phyloP scores from a whole-genome alignment of 495 filamentous ascomycete genomes.

The Thermochaetoides thermophila region DNA sequence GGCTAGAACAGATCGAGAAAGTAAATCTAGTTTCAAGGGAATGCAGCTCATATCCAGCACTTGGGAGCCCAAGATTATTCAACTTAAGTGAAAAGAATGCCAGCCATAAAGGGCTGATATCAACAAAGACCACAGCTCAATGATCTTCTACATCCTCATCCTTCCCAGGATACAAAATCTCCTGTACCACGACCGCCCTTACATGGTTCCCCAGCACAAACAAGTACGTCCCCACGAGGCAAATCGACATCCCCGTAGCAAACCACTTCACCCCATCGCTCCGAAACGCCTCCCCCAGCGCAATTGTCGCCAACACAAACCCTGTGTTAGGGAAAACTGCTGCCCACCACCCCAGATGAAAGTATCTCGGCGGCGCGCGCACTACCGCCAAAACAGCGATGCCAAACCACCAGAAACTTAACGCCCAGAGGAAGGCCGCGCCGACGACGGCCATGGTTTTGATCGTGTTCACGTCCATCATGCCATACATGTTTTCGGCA shows the following conservation, averaged over 20 bases:
- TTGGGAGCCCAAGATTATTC: too few species aligned
- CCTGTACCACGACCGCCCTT: slow-evolving; percentile 35
- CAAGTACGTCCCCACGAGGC: slow-evolving; percentile 40
- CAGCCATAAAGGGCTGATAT: background rate
- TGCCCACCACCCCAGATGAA: slow-evolving; percentile 42
- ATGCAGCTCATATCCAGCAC: too few species aligned
- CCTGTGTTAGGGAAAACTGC: slow-evolving; percentile 49
- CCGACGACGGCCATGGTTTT: slow-evolving; percentile 36
- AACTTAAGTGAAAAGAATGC: too few species aligned
- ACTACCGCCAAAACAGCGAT: slow-evolving; percentile 44
- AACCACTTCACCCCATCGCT: slow-evolving; percentile 32
- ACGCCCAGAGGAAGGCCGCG: slow-evolving; percentile 55
- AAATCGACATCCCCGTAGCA: slow-evolving; percentile 35
- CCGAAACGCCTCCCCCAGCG: slow-evolving; percentile 29
- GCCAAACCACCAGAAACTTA: slow-evolving; percentile 64
- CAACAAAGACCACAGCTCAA: slow-evolving; percentile 1
- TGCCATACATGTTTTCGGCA: slow-evolving; percentile 17
- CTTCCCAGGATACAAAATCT: slow-evolving; percentile 48
- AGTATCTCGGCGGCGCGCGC: slow-evolving; percentile 33
- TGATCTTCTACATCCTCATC: slow-evolving; percentile 42
- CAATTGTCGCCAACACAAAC: slow-evolving; percentile 36
- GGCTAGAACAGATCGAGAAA: too few species aligned
- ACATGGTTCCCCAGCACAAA: slow-evolving; percentile 41
- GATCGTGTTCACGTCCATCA: slow-evolving; percentile 18
- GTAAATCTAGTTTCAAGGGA: too few species aligned